These are phyloP conservation scores for Neurospora sublineolata DNA, from an alignment of 495 filamentous ascomycete genomes.

Conservation along the genomic window DNA sequence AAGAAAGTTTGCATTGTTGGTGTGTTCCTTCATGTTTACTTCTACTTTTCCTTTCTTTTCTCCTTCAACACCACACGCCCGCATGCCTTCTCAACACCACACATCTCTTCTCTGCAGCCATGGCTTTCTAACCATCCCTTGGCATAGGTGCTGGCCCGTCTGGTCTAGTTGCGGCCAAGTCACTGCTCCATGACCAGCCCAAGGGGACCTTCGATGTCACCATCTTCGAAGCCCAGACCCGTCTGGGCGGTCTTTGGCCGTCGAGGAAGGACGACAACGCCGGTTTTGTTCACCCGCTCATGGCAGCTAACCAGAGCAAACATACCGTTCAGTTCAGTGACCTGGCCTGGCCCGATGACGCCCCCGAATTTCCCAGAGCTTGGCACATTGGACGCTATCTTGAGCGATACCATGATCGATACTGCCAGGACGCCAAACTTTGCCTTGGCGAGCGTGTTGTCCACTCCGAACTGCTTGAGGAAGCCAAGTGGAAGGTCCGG, in stretches of 20 bases:
- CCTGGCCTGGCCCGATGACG: constrained; percentile 47
- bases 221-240: constrained; percentile 53
- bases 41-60: background rate
- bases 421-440: constrained; percentile 39
- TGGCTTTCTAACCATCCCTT: background rate
- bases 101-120: background rate
- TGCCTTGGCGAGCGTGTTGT: constrained; percentile 43
- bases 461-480: constrained; percentile 25
- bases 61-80: background rate
- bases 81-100: background rate
- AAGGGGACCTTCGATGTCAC: constrained; percentile 51
- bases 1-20: constrained; percentile 62
- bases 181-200: constrained; percentile 50
- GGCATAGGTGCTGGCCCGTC: constrained; percentile 62
- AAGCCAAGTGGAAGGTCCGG: constrained; percentile 42
- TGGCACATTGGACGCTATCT: constrained; percentile 69
- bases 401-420: constrained; percentile 46
- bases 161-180: constrained; percentile 73
- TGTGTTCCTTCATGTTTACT: constrained; percentile 20
- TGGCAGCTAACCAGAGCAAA: constrained; percentile 69
- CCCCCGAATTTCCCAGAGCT: constrained; percentile 59
- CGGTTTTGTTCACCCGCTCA: constrained; percentile 49
- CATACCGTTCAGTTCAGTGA: constrained; percentile 76
- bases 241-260: constrained; percentile 73
- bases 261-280: constrained; percentile 25